Conservation (phyloP, 2,329 filamentous ascomycete genomes). For the Paecilomyces sp. region DNA sequence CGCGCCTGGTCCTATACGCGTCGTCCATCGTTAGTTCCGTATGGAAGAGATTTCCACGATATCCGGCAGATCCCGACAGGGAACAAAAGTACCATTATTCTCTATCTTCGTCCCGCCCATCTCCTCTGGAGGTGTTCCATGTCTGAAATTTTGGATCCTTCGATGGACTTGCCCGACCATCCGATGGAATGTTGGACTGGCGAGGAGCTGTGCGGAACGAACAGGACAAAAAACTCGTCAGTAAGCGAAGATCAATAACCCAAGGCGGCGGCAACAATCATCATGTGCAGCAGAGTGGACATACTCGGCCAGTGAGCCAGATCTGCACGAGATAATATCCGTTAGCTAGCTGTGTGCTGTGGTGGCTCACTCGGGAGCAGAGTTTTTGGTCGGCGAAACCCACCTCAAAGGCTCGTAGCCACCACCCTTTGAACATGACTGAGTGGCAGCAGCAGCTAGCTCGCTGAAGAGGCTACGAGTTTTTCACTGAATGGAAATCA, state of each 20-base stretch:
- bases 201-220: conserved; percentile 26
- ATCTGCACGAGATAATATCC: conserved; percentile 15
- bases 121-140: conserved; percentile 36
- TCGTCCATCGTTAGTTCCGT: conserved; percentile 1
- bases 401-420: conserved; percentile 28
- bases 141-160: conserved; percentile 31
- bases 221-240: not conserved
- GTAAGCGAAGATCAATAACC: not conserved
- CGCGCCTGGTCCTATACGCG: conserved; percentile 14
- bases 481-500: conserved; percentile 1
- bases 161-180: conserved; percentile 37
- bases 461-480: not conserved
- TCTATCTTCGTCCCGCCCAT: conserved; percentile 37
- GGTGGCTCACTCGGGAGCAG: conserved; percentile 1
- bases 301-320: conserved; percentile 32
- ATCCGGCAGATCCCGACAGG: not conserved
- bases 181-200: conserved; percentile 37
- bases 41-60: not conserved
- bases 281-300: conserved; percentile 7
- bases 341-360: conserved; percentile 5
- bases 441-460: conserved; percentile 2
- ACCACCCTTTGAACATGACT: conserved; percentile 7
- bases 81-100: conserved; percentile 18
- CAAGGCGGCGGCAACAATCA: conserved; percentile 5
- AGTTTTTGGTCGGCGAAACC: conserved; percentile 7